Evolutionary conservation across 1,139 yeast genomes (phyloP).

Genomic region (Nematodospora anomalae): DNA sequence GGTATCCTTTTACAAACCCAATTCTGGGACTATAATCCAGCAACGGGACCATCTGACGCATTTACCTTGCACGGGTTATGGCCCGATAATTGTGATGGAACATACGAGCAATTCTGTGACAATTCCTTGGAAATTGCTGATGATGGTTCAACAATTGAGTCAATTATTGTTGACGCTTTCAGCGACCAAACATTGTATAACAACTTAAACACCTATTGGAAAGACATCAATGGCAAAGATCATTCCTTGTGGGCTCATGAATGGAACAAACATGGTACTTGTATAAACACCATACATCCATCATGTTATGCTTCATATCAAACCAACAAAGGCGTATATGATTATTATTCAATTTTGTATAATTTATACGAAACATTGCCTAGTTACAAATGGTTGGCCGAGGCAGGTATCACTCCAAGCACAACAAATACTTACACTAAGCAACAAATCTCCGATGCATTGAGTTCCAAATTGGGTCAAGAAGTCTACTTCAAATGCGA

Average conservation of each 20-base stretch:
- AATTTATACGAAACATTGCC: conserved; percentile 64
- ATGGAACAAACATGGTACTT: conserved; percentile 93
- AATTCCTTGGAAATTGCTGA: conserved; percentile 47
- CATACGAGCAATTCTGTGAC: conserved; percentile 65
- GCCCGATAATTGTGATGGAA: conserved; percentile 49
- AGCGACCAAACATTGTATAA: conserved; percentile 52
- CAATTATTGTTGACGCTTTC: conserved; percentile 49
- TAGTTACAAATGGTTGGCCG: conserved; percentile 64
- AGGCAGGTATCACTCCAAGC: conserved; percentile 72
- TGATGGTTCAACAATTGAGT: conserved; percentile 40
- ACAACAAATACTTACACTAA: conserved; percentile 60
- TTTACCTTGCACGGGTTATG: conserved; percentile 67
- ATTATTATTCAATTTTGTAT: conserved; percentile 70
- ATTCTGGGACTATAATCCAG: conserved; percentile 91
- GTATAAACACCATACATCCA: conserved; percentile 78
- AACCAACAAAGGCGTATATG: conserved; percentile 64
- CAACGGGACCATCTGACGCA: conserved; percentile 75
- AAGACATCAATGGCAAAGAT: conserved; percentile 70
- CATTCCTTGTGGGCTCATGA: conserved; percentile 88
- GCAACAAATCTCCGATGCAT: conserved; percentile 62
- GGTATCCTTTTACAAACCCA: conserved; percentile 86
- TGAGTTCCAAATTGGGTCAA: conserved; percentile 57
- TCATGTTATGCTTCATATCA: conserved; percentile 50
- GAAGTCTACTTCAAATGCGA: conserved; percentile 70
- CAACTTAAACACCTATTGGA: conserved; percentile 69